Conservation (phyloP, 441 rosid species). For the Daphne laureola region DNA sequence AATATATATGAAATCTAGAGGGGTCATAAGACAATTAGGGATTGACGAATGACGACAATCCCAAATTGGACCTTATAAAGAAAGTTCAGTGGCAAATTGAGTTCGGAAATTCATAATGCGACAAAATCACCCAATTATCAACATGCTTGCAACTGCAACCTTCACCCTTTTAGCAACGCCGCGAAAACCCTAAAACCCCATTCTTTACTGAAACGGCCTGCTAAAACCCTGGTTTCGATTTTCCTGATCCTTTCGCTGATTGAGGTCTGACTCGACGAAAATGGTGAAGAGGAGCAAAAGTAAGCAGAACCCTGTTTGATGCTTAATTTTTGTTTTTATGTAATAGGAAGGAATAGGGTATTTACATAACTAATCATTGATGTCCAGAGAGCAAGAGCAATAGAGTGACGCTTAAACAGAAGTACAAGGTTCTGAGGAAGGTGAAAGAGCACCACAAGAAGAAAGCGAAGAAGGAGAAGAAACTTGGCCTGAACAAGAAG, state of each 20-base stretch:
- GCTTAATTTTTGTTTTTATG: neutral
- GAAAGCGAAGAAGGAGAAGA: constrained; percentile 92
- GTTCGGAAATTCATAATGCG: too few relatives aligned
- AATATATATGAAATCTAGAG: too few relatives aligned
- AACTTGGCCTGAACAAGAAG: constrained; percentile 48
- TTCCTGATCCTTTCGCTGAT: constrained; percentile 6
- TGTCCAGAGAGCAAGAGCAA: constrained; percentile 89
- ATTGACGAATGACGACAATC: too few relatives aligned
- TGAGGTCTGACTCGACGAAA: constrained; percentile 5
- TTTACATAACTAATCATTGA: constrained; percentile 4
- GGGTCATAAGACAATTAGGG: too few relatives aligned
- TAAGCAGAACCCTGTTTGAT: constrained; percentile 23
- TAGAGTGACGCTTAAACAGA: constrained; percentile 75
- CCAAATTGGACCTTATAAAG: too few relatives aligned
- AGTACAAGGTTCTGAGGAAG: constrained; percentile 76
- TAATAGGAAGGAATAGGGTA: neutral
- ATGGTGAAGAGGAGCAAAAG: constrained; percentile 96
- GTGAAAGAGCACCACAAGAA: constrained; percentile 94
- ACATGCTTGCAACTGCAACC: too few relatives aligned
- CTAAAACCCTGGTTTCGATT: constrained; percentile 18
- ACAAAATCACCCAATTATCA: too few relatives aligned
- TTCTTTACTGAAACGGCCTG: neutral
- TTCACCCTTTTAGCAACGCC: too few relatives aligned
- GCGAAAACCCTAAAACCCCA: too few relatives aligned
- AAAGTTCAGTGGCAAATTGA: too few relatives aligned